Percentiles rank a stretch among this genome's conserved stretches.
These are phyloP conservation scores for Globisporangium nunn DNA, from an alignment of 352 stramenopile species.

Conservation along the genomic window DNA sequence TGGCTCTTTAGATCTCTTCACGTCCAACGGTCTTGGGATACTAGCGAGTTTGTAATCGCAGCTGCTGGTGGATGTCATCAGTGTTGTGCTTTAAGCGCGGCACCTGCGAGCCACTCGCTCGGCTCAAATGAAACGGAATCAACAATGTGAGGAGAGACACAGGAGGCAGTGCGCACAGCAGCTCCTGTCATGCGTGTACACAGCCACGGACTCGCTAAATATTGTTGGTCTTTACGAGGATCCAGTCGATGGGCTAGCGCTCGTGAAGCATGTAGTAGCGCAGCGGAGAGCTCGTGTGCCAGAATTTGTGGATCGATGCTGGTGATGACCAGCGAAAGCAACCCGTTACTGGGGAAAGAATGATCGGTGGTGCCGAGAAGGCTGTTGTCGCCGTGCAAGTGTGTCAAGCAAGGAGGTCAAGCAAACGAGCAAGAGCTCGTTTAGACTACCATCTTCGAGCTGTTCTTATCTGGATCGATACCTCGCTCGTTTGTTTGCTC, in stretches of 20 bases:
- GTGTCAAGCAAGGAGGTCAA: neutral
- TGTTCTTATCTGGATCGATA: too few relatives aligned
- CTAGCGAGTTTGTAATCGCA: constrained; percentile 4
- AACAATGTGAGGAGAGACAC: neutral
- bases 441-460: too few relatives aligned
- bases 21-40: neutral
- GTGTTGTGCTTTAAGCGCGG: neutral
- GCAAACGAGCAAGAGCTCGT: too few relatives aligned
- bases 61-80: constrained; percentile 7
- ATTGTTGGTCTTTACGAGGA: neutral
- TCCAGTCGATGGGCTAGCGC: too few relatives aligned
- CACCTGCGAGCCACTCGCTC: neutral
- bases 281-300: neutral
- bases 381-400: neutral
- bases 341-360: neutral
- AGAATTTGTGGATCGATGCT: neutral
- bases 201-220: neutral
- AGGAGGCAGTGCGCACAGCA: neutral
- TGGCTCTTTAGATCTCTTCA: neutral
- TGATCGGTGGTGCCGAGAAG: neutral
- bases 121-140: neutral
- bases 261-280: neutral
- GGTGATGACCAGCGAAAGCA: neutral
- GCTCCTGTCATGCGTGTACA: neutral
- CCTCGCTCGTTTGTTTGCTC: too few relatives aligned